Evolutionary conservation across 768 basidiomycete genomes (phyloP), one percentile per base, ranked within the genome.

Genomic region (Xanthoconium purpureum): DNA sequence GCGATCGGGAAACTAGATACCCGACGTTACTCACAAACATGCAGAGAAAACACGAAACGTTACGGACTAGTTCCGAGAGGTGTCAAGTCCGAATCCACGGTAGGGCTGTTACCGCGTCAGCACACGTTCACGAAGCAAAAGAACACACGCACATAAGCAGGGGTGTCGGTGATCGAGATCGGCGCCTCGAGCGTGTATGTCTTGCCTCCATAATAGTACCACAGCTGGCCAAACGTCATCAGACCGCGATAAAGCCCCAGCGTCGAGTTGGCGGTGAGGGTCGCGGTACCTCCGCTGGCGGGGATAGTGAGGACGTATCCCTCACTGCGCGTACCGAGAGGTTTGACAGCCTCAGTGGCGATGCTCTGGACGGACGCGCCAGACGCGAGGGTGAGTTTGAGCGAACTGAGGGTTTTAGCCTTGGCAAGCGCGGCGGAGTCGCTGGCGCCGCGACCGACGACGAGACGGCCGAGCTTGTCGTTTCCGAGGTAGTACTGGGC

Each of bases 161-260:
- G 81, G 6, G 66, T 44, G 54, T 84, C 83, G 9, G 48, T 55
- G 47, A 84, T 78, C 1, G 60, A 24, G 7, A 80, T 54, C 0
- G 80, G 80, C 0, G 74, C 76, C 2, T 71, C 48, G 44, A 77
- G 58, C 1, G 71, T 74, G 29, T 82, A 82, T 24, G 66, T 73
- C 49, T 55, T 53, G 0, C 57, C 70, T 5, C 46, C 39, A 39
- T 70, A 59, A 20, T 72, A 66, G 57, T 80, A 85, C 73, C 80
- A 82, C 15, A 85, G 59, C 63, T 83, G 81, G 18, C 71, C 66
- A 61, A 85, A 85, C 2, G 83, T 84, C 5, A 80, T 77, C 48
- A 85, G 58, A 0, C 84, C 84, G 28, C 84, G 71, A 12, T 77
- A 73, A 6, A 84, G 63, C 0, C 84, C 84, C 15, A 84, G 62